A percentile compares a stretch with the other conserved stretches of the same genome.
These are phyloP conservation scores for Colletotrichum tropicale DNA, from an alignment of 2,329 filamentous ascomycete species.

Conservation along the genomic window DNA sequence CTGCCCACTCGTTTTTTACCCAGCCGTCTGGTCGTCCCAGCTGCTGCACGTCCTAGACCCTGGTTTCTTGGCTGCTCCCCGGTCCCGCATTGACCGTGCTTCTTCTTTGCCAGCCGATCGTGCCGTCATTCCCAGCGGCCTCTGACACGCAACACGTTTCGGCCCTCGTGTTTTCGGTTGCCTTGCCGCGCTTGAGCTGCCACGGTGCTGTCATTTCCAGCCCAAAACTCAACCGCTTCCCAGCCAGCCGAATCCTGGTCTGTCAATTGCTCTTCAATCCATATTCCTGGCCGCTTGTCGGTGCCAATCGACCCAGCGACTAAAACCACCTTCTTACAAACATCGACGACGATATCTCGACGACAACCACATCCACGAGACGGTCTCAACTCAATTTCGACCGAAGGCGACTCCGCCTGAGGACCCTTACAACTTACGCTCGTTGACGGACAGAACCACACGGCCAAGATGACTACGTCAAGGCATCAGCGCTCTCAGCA, in stretches of 20 bases:
- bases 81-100: constrained; percentile 17
- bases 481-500: not conserved
- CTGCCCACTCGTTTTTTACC: not conserved
- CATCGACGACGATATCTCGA: not conserved
- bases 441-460: not conserved
- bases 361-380: not conserved
- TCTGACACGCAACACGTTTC: constrained; percentile 23
- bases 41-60: not conserved
- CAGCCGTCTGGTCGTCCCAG: constrained; percentile 3
- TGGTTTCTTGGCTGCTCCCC: not conserved
- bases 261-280: not conserved
- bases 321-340: not conserved
- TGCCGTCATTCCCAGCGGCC: constrained; percentile 17
- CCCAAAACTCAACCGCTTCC: constrained; percentile 16
- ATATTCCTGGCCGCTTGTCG: constrained; percentile 12
- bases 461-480: not conserved
- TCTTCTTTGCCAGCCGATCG: constrained; percentile 12
- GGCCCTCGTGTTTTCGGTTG: not conserved
- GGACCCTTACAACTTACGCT: not conserved
- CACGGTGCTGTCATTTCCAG: constrained; percentile 4
- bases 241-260: constrained; percentile 10
- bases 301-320: not conserved
- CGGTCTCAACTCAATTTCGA: not conserved
- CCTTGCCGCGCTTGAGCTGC: not conserved
- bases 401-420: not conserved